Evolutionary conservation across 257 asterid species (phyloP).

Genomic region (Solanum lycopersicoides): DNA sequence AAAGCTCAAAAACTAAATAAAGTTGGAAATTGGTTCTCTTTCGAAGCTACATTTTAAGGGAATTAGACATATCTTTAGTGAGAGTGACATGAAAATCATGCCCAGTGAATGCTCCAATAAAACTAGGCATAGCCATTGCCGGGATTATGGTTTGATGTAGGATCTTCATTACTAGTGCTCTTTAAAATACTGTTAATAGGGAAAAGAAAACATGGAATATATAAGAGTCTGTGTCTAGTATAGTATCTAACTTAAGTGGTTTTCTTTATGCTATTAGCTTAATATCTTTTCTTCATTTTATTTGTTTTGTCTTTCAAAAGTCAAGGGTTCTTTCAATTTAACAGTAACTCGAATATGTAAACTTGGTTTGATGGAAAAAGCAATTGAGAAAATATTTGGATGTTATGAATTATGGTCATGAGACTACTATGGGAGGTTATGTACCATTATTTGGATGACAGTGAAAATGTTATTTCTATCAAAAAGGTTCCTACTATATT

Average conservation of each 20-base stretch:
- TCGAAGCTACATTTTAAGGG: not conserved
- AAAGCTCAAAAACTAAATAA: not conserved
- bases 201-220: not conserved
- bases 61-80: not conserved
- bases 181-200: too few species aligned
- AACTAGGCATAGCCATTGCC: not conserved
- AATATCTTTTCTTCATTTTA: too few species aligned
- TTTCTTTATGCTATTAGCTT: too few species aligned
- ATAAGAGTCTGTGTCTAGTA: not conserved
- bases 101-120: not conserved
- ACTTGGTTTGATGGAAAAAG: not conserved
- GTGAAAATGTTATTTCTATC: too few species aligned
- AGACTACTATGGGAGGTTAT: too few species aligned
- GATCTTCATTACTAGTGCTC: too few species aligned
- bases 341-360: not conserved
- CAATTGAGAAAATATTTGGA: not conserved
- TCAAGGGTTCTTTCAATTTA: not conserved
- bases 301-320: not conserved
- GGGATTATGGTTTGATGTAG: not conserved
- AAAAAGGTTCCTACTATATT: too few species aligned
- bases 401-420: not conserved
- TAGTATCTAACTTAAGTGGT: not conserved
- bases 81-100: not conserved
- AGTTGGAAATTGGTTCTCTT: not conserved
- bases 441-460: too few species aligned